Base-by-base conservation (phyloP, 2,329 filamentous ascomycete genomes). In the Talaromyces amestolkiae region DNA sequence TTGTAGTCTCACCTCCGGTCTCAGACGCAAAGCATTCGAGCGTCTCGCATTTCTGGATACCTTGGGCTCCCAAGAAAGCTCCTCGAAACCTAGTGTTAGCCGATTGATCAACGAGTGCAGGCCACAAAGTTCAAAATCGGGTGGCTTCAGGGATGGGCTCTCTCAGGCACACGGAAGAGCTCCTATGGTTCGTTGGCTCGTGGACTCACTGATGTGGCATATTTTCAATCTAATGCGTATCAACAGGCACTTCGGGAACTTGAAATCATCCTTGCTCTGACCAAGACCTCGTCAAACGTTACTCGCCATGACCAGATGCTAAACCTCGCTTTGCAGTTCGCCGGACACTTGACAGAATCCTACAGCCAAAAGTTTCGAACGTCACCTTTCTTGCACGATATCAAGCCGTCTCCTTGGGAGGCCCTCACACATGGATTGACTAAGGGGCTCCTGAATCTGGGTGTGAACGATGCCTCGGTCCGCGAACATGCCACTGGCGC, bases 321-420 rank as follows among this genome's bases (percentile, higher is more conserved):
- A 72, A 90, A 88, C 72, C 86, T 99, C 45, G 86, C 89, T n/a
- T 83, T 85, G 39, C 93, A 96, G 70, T 81, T 99, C 47, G 86
- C 89, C 8, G 90, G 90, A 5, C 98, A 98, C 77, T 85, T 98
- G 13, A 87, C 93, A 70, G 92, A 97, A 76, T 90, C 91, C 4
- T 91, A 94, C 73, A 82, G 86, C 39, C 94, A 97, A 75, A 80
- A 86, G 19, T 92, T 98, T 72, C 85, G 87, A 9, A 83, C 89
- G 4, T 96, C 93, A 62, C 92, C 93, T 0, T 91, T 91, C 76
- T 90, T 97, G 70, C 89, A 90, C 70, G 88, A 87, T 70, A 86
- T 97, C 74, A 89, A 93, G 67, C 92, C 92, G 1, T 96, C 92
- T 3, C 94, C 96, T 22, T 95, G 92, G 82, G 94, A 98, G 77